Evolutionary conservation across 1,284 basidiomycete genomes (phyloP), one percentile per base, ranked within the genome.

Genomic region (Tremellales sp.): DNA sequence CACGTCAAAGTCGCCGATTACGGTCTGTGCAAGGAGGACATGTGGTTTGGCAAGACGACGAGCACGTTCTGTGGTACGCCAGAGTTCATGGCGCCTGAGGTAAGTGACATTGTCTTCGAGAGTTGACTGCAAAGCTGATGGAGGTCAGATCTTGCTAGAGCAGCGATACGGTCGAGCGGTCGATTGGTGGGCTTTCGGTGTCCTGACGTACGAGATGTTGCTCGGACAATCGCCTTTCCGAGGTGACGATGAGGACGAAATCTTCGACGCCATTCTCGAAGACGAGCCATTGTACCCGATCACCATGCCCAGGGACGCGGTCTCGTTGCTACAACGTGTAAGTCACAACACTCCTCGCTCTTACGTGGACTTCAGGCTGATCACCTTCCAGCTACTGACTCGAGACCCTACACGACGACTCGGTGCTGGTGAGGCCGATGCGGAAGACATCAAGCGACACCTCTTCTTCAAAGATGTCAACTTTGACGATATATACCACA

Each of bases 131-230:
- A 40, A 23, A 13, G 33, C 3, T 15, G 27, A 35, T 21, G 39
- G 17, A 13, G 6, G 6, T 5, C 52, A 96, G 89, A 98, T 99
- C 69, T 80, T 99, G 48, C 81, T 98, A 25, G 96, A 98, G 76
- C 94, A 98, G 76, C 86, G 92, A 48, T 99, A 99, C 67, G 92
- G 92, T 11, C 87, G 92, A 40, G 96, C 96, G 4, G 96, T 98
- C 45, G 96, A 99, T 68, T 99, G 96, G 96, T 99, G 96, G 96
- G 96, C 96, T 7, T 98, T 98, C 69, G 96, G 96, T 58, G 94
- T 99, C 7, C 76, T 98, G 62, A 97, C 90, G 41, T 99, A 99
- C 70, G 96, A 98, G 76, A 99, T 99, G 96, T 77, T 99, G 48
- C 80, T 98, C 25, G 96, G 96, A 36, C 96, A 98, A 76, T 97